Evolutionary conservation across 192 early-diverging fungal genomes (phyloP).

Genomic region (Backusella circina): DNA sequence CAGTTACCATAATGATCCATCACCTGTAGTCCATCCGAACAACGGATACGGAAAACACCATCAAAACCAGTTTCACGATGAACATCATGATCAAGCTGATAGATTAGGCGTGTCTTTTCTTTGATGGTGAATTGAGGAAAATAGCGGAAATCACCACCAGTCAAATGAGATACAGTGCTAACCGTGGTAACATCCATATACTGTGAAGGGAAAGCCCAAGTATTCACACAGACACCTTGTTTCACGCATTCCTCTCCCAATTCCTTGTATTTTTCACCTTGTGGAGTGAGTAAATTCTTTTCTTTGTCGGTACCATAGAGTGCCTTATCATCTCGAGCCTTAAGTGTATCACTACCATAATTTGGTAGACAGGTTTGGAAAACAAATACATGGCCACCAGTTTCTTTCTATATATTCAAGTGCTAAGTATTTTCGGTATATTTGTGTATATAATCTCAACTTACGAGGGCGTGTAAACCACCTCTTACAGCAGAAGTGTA

Average conservation of each 20-base stretch:
- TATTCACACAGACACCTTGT: constrained; percentile 77
- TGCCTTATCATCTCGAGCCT: constrained; percentile 84
- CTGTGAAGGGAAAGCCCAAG: constrained; percentile 85
- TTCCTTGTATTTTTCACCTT: constrained; percentile 83
- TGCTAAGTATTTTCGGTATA: background rate
- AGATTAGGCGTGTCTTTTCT: constrained; percentile 71
- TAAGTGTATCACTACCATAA: constrained; percentile 84
- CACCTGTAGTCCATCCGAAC: constrained; percentile 84
- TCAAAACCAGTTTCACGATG: constrained; percentile 84
- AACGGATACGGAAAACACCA: constrained; percentile 85
- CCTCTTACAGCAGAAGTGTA: constrained; percentile 84
- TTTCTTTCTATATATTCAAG: constrained; percentile 46
- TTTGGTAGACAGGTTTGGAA: constrained; percentile 89
- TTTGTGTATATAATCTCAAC: constrained; percentile 1
- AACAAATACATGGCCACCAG: constrained; percentile 83
- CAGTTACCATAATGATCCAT: constrained; percentile 93
- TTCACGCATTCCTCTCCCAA: constrained; percentile 82
- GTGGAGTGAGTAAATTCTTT: constrained; percentile 77
- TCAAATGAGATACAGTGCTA: constrained; percentile 72
- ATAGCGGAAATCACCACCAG: constrained; percentile 81
- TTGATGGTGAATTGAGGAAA: constrained; percentile 81
- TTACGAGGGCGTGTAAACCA: constrained; percentile 68
- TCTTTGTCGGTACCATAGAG: constrained; percentile 95
- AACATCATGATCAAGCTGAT: constrained; percentile 71
- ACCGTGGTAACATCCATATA: constrained; percentile 91